phyloP scores from a whole-genome alignment of 106 monocot genomes.

The Apostasia shenzhenica region DNA sequence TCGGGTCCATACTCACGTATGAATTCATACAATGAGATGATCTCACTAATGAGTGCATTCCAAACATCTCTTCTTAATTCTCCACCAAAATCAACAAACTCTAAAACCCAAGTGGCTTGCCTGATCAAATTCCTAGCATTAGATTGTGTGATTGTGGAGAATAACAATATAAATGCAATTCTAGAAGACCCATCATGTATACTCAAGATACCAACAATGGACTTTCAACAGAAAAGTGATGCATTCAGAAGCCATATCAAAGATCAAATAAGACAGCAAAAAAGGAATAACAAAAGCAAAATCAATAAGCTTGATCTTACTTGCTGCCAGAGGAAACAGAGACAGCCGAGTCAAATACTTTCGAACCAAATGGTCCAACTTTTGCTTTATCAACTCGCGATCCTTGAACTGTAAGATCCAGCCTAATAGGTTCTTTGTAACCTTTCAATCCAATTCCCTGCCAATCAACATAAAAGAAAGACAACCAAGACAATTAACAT shows the following conservation, averaged over 20 bases:
- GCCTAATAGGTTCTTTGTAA: slow-evolving; percentile 45
- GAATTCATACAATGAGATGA: slow-evolving; percentile 70
- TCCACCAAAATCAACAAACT: slow-evolving; percentile 95
- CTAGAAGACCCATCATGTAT: not conserved
- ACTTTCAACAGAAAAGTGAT: not conserved
- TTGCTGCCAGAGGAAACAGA: slow-evolving; percentile 55
- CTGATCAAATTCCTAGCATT: slow-evolving; percentile 26
- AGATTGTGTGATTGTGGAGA: slow-evolving; percentile 3
- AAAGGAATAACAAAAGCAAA: not conserved
- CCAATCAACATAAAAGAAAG: slow-evolving; percentile 16
- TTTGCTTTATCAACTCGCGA: slow-evolving; percentile 71
- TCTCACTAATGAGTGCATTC: slow-evolving; percentile 86
- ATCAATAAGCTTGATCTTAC: slow-evolving; percentile 29
- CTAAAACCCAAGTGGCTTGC: slow-evolving; percentile 61
- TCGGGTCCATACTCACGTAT: slow-evolving; percentile 77
- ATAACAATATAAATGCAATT: not conserved
- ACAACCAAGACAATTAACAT: slow-evolving; percentile 4
- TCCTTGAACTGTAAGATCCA: slow-evolving; percentile 57
- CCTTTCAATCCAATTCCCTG: slow-evolving; percentile 79
- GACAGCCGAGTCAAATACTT: slow-evolving; percentile 92
- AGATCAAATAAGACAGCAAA: not conserved
- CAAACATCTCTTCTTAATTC: slow-evolving; percentile 96
- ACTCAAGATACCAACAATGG: not conserved
- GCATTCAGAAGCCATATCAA: not conserved
- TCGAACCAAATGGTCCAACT: slow-evolving; percentile 89